phyloP scores from a whole-genome alignment of 164 flowering plant species.

The Buxus sempervirens region DNA sequence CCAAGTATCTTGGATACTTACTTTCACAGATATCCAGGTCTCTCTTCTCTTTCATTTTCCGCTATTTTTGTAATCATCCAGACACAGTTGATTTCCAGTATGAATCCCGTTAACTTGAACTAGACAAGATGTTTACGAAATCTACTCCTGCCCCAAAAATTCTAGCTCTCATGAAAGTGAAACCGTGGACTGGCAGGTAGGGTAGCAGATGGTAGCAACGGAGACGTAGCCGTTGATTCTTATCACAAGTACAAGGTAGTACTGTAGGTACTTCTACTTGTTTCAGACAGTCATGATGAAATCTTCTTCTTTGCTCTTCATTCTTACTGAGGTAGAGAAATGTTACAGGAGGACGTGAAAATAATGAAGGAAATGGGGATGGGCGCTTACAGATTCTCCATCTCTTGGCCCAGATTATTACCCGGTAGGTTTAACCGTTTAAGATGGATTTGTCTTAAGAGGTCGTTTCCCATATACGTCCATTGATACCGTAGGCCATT shows the following conservation, averaged over 20 bases:
- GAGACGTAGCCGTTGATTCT: conserved; percentile 24
- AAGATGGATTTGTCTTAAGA: too few relatives aligned
- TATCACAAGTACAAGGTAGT: conserved; percentile 22
- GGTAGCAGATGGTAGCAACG: conserved; percentile 22
- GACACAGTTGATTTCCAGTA: too few relatives aligned
- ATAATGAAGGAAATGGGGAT: conserved; percentile 26
- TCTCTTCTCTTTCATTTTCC: conserved; percentile 6
- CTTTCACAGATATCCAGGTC: conserved; percentile 25
- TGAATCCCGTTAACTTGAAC: too few relatives aligned
- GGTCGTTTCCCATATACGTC: too few relatives aligned
- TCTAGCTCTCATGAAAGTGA: background rate
- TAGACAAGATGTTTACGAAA: too few relatives aligned
- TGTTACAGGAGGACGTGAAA: conserved; percentile 23
- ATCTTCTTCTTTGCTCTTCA: background rate
- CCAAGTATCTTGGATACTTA: conserved; percentile 40
- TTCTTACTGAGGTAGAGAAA: background rate
- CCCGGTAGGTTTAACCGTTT: conserved; percentile 35
- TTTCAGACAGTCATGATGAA: background rate
- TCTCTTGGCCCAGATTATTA: conserved; percentile 35
- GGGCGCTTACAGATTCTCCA: conserved; percentile 34
- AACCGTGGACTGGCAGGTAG: conserved; percentile 12
- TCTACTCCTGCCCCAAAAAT: background rate
- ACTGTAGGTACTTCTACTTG: too few relatives aligned
- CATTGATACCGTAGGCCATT: too few relatives aligned
- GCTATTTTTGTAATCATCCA: too few relatives aligned